These are phyloP conservation scores for Platanus orientalis DNA, from an alignment of 164 flowering plant species.

Conservation along the genomic window DNA sequence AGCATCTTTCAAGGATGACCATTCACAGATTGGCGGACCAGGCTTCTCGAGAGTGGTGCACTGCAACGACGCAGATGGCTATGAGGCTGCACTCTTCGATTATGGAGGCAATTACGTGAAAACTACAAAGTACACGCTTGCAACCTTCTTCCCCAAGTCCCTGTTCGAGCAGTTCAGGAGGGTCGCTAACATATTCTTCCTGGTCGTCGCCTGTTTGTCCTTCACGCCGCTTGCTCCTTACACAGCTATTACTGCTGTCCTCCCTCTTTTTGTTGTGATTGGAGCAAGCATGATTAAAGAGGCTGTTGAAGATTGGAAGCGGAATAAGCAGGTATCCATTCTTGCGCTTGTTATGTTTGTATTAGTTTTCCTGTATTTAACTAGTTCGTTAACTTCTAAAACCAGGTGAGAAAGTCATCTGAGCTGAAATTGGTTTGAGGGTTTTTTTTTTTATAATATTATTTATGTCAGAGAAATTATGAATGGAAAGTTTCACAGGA, in stretches of 20 bases:
- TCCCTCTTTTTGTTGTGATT: slow-evolving; percentile 62
- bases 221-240: slow-evolving; percentile 81
- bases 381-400: no score
- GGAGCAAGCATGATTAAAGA: slow-evolving; percentile 84
- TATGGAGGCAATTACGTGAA: slow-evolving; percentile 70
- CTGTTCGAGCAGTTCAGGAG: slow-evolving; percentile 83
- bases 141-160: slow-evolving; percentile 68
- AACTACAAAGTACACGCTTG: slow-evolving; percentile 69
- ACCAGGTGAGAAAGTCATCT: no score
- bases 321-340: slow-evolving; percentile 56
- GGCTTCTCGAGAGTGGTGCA: slow-evolving; percentile 70
- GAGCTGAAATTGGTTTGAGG: no score
- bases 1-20: slow-evolving; percentile 32
- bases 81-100: slow-evolving; percentile 37
- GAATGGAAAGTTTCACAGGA: not conserved
- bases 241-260: slow-evolving; percentile 51
- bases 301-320: slow-evolving; percentile 83
- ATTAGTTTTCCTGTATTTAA: no score
- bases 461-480: not conserved
- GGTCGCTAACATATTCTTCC: slow-evolving; percentile 75
- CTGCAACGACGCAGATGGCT: slow-evolving; percentile 64
- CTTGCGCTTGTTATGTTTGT: no score
- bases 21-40: slow-evolving; percentile 51
- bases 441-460: no score
- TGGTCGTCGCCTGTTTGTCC: slow-evolving; percentile 71